Evolutionary conservation across 371 early-diverging fungal genomes (phyloP), one percentile per base, ranked within the genome.

Genomic region (Actinomortierella wolfii): DNA sequence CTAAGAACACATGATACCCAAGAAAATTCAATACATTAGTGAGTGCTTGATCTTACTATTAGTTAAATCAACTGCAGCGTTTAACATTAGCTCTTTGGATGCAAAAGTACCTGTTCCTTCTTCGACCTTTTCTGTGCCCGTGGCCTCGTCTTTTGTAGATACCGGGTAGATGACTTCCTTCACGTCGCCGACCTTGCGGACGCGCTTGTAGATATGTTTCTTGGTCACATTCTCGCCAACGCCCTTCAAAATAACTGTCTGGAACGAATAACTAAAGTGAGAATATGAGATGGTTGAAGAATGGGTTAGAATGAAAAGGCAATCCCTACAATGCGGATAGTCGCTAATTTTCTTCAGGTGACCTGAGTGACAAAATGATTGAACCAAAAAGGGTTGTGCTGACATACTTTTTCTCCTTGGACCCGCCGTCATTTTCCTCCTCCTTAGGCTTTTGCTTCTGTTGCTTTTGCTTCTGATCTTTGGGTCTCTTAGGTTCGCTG

Each of bases 121-220:
- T 42, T 68, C 61, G 25, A 67, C 59, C 57, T 74, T 57, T 24
- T 78, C 79, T 28, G 70, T 66, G 15, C 26, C 24, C 0, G 73
- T 51, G 5, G 77, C 66, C 3, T 54, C 73, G 7, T 15, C 18
- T 28, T 61, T 57, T 42, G 45, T 61, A 48, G 34, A 64, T 39
- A 78, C 73, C 2, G 90, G 89, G 59, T 76, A 90, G 7, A 81
- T 73, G n/a, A 91, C 65, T 28, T 88, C 86, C 41, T 67, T 69
- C 29, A 89, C 79, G 2, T 81, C 78, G 41, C 90, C 91, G 20
- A 77, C 61, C 76, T 91, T 91, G 45, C 87, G 81, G 20, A 81
- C 81, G 68, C 86, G 87, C 64, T 91, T 88, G 76, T 87, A 81
- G 42, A 91, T 69, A 29, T 84, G 86, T 78, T 89, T 87, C 68